A percentile compares a stretch with the other conserved stretches of the same genome.
These are phyloP conservation scores for Cyclotella distinguenda DNA, from an alignment of 108 stramenopile genomes.

Conservation along the genomic window DNA sequence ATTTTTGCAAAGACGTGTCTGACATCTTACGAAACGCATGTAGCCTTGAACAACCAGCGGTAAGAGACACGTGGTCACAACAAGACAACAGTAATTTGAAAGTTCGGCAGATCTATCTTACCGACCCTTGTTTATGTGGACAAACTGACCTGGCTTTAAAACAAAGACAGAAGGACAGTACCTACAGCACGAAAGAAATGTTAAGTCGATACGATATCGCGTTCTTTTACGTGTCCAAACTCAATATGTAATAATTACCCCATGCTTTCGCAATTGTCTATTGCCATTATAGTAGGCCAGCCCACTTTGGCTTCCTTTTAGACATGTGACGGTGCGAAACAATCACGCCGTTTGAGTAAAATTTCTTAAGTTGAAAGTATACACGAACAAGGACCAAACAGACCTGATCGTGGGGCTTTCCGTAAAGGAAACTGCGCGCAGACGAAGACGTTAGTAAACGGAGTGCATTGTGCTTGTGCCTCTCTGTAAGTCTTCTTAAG, in stretches of 20 bases:
- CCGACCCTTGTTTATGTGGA: constrained; percentile 90
- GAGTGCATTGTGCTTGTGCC: constrained; percentile 71
- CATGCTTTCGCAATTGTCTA: constrained; percentile 65
- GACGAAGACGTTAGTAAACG: constrained; percentile 33
- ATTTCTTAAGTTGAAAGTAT: not conserved
- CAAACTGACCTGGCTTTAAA: constrained; percentile 80
- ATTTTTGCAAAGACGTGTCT: constrained; percentile 37
- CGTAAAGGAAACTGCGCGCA: constrained; percentile 59
- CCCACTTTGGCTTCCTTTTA: constrained; percentile 37
- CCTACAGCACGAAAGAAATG: constrained; percentile 30
- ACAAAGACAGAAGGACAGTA: constrained; percentile 87
- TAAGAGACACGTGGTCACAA: not conserved
- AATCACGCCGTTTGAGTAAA: not conserved
- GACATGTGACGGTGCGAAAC: too few relatives aligned
- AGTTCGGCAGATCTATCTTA: not conserved
- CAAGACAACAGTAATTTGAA: not conserved
- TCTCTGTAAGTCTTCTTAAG: constrained; percentile 72
- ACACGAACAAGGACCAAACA: constrained; percentile 4
- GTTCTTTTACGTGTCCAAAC: not conserved
- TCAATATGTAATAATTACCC: constrained; percentile 45
- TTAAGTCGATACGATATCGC: not conserved
- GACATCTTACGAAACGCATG: constrained; percentile 89
- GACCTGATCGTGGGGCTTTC: constrained; percentile 67
- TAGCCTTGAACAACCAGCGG: constrained; percentile 36
- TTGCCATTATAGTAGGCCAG: constrained; percentile 65